Evolutionary conservation across 257 asterid species (phyloP).

Genomic region (Scutellaria galericulata): DNA sequence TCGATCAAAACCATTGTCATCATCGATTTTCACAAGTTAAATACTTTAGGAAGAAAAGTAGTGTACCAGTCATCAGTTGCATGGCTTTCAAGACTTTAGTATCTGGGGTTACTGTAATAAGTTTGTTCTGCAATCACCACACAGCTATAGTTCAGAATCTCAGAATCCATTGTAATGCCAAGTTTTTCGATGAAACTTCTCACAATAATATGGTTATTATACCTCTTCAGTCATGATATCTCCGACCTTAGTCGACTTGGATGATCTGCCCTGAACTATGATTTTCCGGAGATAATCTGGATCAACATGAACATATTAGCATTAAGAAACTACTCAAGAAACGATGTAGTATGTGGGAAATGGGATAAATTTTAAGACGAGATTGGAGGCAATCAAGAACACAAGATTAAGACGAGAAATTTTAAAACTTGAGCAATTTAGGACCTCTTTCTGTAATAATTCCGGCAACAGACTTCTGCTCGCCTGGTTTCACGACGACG

Average conservation of each 20-base stretch:
- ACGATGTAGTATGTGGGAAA: no score
- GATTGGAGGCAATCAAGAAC: not conserved
- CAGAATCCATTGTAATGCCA: not conserved
- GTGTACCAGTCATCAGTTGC: slow-evolving; percentile 94
- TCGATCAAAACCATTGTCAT: not conserved
- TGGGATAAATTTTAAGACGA: no score
- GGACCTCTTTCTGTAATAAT: slow-evolving; percentile 73
- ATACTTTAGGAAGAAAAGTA: not conserved
- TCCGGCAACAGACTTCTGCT: slow-evolving; percentile 78
- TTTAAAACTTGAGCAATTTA: slow-evolving; percentile 10
- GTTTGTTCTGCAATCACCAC: slow-evolving; percentile 72
- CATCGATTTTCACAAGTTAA: not conserved
- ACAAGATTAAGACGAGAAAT: not conserved
- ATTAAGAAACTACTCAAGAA: not conserved
- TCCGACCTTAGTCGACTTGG: slow-evolving; percentile 94
- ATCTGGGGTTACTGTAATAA: slow-evolving; percentile 81
- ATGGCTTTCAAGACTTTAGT: slow-evolving; percentile 93
- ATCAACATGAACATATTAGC: slow-evolving; percentile 22
- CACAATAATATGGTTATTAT: not conserved
- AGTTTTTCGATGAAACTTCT: not conserved
- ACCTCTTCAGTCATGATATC: slow-evolving; percentile 99
- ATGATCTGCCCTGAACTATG: slow-evolving; percentile 94
- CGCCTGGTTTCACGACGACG: slow-evolving; percentile 95
- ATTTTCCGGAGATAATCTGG: slow-evolving; percentile 95
- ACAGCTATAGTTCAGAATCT: slow-evolving; percentile 17